Evolutionary conservation across 1,284 basidiomycete genomes (phyloP), one percentile per base, ranked within the genome.

Genomic region (Cutaneotrichosporon sp.): DNA sequence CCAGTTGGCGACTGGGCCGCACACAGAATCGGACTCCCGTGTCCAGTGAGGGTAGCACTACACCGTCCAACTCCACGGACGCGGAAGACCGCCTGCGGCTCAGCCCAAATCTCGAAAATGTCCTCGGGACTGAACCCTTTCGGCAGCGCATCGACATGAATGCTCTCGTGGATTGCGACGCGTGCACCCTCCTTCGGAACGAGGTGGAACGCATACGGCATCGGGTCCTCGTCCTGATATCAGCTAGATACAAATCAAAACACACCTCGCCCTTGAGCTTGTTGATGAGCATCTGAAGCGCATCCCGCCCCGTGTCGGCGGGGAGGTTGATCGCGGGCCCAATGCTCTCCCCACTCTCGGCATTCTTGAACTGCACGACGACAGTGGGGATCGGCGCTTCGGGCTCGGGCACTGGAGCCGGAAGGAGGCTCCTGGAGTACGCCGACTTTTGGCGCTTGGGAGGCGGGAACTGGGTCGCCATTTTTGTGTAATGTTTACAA

Each of bases 1-100:
- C 95, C 95, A 0, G 94, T 96, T 0, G 96, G 96, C 5, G 93
- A 97, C 77, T 98, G 97, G 0, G 92, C 88, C 56, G 93, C 92
- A 77, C 95, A 99, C 9, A 98, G 84, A 68, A 99, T 99, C 0
- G 96, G 92, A 0, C 92, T 91, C 9, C 89, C 87, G 74, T 99
- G 97, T 16, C 93, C 93, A 90, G 68, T 36, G 56, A 99, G 83
- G 11, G 93, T 97, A 30, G 91, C 91, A 18, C 91, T 94, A 79
- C 96, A 98, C 67, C 96, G 82, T 47, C 92, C 94, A 18, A 97
- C 93, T 49, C 92, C 92, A 69, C 95, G 85, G 14, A 99, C 96
- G 70, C 89, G 88, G 82, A 98, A 99, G 2, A 99, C 91, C 21
- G 95, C 94, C 79, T 98, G 94, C 4, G 97, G 96, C 49, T 94